Percentiles rank a stretch among this genome's conserved stretches.
Evolutionary conservation across 345 rosid genomes (phyloP).

Genomic region (Aethionema arabicum): DNA sequence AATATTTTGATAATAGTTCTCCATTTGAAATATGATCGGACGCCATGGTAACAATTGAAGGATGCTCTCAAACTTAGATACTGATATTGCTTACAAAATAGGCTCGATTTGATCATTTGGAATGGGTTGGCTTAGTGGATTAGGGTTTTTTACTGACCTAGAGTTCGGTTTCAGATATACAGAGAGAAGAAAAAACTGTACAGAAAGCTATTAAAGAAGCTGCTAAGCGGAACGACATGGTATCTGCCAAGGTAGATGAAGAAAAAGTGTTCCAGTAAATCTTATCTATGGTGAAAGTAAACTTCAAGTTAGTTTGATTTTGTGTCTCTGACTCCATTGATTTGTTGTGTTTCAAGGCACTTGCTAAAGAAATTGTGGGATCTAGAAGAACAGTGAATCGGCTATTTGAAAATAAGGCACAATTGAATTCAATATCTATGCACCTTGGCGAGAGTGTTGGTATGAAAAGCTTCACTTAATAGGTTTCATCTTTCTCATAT

Average conservation of each 20-base stretch:
- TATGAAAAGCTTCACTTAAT: slow-evolving; percentile 34
- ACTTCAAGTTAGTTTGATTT: background rate
- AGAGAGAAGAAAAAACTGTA: slow-evolving; percentile 80
- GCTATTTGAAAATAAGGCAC: slow-evolving; percentile 86
- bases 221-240: slow-evolving; percentile 87
- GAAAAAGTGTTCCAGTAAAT: background rate
- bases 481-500: background rate
- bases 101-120: background rate
- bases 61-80: background rate
- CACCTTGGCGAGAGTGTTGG: slow-evolving; percentile 97
- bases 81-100: background rate
- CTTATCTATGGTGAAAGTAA: background rate
- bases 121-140: background rate
- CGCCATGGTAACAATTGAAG: background rate
- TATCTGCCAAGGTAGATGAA: slow-evolving; percentile 75
- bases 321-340: slow-evolving; percentile 16
- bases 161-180: slow-evolving; percentile 56
- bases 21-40: background rate
- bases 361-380: slow-evolving; percentile 78
- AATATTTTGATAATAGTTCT: background rate
- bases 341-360: slow-evolving; percentile 50
- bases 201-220: slow-evolving; percentile 91
- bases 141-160: slow-evolving; percentile 2
- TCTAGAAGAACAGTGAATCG: slow-evolving; percentile 84
- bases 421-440: slow-evolving; percentile 93